These are phyloP conservation scores for Sporothrix variecibatus DNA, from an alignment of 2,329 filamentous ascomycete genomes.

Conservation along the genomic window DNA sequence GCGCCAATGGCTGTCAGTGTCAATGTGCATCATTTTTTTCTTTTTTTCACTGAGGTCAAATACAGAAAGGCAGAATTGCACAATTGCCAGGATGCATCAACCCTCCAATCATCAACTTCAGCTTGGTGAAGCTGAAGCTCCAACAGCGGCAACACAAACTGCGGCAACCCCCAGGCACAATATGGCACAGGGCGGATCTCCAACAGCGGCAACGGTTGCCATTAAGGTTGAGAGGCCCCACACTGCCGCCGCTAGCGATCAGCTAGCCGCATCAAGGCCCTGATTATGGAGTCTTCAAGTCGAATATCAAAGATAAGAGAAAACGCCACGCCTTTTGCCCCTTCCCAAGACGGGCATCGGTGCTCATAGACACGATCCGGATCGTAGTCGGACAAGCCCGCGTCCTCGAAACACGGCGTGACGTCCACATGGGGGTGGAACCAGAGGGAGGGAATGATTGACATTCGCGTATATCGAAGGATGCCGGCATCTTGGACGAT, in stretches of 20 bases:
- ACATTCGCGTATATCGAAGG: not conserved
- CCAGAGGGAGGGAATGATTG: not conserved
- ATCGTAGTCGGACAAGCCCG: not conserved
- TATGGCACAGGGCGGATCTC: not conserved
- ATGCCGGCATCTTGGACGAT: not conserved
- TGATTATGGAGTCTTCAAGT: not conserved
- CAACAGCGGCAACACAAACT: not conserved
- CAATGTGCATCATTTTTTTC: not conserved
- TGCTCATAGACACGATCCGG: not conserved
- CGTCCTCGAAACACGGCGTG: not conserved
- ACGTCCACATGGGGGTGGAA: not conserved
- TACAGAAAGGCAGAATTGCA: not conserved
- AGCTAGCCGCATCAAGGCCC: not conserved
- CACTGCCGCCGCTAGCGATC: slow-evolving; percentile 3
- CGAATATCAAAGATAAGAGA: slow-evolving; percentile 3
- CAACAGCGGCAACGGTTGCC: slow-evolving; percentile 11
- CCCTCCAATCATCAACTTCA: not conserved
- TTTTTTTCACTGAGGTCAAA: no score
- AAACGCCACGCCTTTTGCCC: not conserved
- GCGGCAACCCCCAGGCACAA: not conserved
- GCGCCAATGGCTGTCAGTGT: not conserved
- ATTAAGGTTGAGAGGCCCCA: slow-evolving; percentile 10
- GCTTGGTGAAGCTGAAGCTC: not conserved
- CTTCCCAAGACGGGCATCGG: not conserved
- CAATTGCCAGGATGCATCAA: no score